phyloP scores from a whole-genome alignment of 805 yeast species.

The Metschnikowia cubensis region DNA sequence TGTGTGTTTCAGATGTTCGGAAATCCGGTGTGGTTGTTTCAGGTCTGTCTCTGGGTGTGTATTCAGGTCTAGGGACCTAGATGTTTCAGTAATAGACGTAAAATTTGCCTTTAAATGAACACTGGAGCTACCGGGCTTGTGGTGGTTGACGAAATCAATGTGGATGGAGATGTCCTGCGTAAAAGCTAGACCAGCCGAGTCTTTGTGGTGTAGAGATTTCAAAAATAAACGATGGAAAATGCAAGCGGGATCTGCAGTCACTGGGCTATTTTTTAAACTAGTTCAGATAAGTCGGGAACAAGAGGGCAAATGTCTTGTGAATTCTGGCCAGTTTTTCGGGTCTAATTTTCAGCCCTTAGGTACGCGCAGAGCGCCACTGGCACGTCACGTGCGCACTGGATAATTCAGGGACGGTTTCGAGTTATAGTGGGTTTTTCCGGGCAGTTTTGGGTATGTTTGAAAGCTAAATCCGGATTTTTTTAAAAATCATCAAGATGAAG shows the following conservation, averaged over 20 bases:
- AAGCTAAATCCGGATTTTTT: not conserved
- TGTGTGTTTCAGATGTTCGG: not conserved
- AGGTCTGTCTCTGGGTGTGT: not conserved
- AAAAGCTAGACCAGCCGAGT: not conserved
- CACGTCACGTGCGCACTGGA: conserved; percentile 1
- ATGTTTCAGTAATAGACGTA: not conserved
- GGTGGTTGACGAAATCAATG: not conserved
- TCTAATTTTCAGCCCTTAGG: conserved; percentile 1
- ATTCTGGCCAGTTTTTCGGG: conserved; percentile 1
- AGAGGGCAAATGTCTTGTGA: not conserved
- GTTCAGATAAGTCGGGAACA: not conserved
- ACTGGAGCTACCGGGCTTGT: not conserved
- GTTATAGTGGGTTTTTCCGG: not conserved
- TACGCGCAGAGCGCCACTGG: conserved; percentile 7
- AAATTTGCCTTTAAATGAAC: no score
- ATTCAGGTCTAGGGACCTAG: not conserved
- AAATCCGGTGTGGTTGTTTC: not conserved
- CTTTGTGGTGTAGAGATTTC: not conserved
- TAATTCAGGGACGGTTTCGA: not conserved
- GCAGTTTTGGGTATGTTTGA: not conserved
- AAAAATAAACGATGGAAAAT: not conserved
- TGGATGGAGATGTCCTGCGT: not conserved
- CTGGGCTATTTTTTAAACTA: not conserved
- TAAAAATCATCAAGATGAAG: no score
- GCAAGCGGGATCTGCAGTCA: not conserved